Evolutionary conservation across 75 land plant species (phyloP).

Genomic region (Chamaecyparis obtusa): DNA sequence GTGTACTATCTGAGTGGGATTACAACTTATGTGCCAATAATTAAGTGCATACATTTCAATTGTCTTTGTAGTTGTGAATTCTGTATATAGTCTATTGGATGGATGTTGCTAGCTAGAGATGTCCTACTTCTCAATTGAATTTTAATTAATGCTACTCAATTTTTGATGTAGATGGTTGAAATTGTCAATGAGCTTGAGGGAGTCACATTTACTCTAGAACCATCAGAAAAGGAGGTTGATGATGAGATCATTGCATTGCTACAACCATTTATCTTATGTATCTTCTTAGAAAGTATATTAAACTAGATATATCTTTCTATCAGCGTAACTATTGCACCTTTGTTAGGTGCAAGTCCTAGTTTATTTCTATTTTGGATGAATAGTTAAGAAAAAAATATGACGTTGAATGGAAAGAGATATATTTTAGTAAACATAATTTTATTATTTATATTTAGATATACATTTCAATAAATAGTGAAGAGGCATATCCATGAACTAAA

Average conservation of each 20-base stretch:
- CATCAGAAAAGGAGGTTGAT: constrained; percentile 73
- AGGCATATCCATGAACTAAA: too few relatives aligned
- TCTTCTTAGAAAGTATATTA: too few relatives aligned
- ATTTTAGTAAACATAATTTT: too few relatives aligned
- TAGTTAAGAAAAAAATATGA: too few relatives aligned
- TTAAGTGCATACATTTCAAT: not conserved
- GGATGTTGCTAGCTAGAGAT: not conserved
- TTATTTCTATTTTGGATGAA: too few relatives aligned
- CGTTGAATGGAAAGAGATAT: too few relatives aligned
- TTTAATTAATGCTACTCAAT: not conserved
- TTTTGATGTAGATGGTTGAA: constrained; percentile 50
- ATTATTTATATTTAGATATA: too few relatives aligned
- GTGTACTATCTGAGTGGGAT: not conserved
- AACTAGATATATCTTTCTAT: too few relatives aligned
- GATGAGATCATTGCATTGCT: constrained; percentile 74
- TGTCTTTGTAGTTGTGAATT: not conserved
- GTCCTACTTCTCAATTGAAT: not conserved
- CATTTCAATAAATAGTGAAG: too few relatives aligned
- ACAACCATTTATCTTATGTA: too few relatives aligned
- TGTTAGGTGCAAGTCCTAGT: too few relatives aligned
- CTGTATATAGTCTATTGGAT: not conserved
- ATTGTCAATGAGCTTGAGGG: constrained; percentile 62
- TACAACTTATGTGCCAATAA: not conserved
- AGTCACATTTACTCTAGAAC: constrained; percentile 53
- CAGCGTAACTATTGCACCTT: too few relatives aligned